These are phyloP conservation scores for Phialophora tarda DNA, from an alignment of 2,329 filamentous ascomycete species.

Conservation along the genomic window DNA sequence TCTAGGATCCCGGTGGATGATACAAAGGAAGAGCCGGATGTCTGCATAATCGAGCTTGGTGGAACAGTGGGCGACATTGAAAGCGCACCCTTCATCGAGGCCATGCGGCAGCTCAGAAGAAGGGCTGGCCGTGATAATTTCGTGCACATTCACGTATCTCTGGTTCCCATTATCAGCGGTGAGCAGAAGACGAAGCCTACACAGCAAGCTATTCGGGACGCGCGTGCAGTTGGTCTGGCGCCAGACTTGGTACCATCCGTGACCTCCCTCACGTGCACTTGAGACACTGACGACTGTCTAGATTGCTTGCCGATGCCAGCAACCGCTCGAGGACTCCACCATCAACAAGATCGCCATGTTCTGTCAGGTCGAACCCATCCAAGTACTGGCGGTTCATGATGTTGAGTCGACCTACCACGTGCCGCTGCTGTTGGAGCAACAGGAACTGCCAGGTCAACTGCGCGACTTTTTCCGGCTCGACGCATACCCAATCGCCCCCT, in stretches of 20 bases:
- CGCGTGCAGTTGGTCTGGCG: conserved; percentile 77
- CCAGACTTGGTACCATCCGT: conserved; percentile 67
- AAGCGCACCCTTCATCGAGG: conserved; percentile 85
- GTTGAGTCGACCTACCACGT: conserved; percentile 93
- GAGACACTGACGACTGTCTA: conserved; percentile 44
- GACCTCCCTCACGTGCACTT: conserved; percentile 31
- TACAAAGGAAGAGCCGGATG: conserved; percentile 79
- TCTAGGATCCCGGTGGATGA: conserved; percentile 86
- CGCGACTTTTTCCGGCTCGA: conserved; percentile 69
- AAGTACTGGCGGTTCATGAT: conserved; percentile 86
- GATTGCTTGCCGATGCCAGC: conserved; percentile 92
- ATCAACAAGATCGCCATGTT: conserved; percentile 86
- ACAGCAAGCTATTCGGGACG: conserved; percentile 83
- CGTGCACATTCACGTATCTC: conserved; percentile 85
- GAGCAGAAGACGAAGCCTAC: conserved; percentile 98
- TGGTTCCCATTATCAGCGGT: conserved; percentile 75
- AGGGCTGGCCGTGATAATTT: conserved; percentile 79
- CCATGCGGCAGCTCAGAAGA: conserved; percentile 76
- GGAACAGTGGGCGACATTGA: conserved; percentile 75
- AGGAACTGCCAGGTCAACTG: conserved; percentile 74
- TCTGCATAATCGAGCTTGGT: conserved; percentile 79
- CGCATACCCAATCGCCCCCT: conserved; percentile 57
- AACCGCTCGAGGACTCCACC: conserved; percentile 72
- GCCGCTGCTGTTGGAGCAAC: conserved; percentile 84
- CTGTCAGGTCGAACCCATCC: conserved; percentile 83